phyloP scores from a whole-genome alignment of 495 filamentous ascomycete genomes.

The Polyplosphaeria fusca region DNA sequence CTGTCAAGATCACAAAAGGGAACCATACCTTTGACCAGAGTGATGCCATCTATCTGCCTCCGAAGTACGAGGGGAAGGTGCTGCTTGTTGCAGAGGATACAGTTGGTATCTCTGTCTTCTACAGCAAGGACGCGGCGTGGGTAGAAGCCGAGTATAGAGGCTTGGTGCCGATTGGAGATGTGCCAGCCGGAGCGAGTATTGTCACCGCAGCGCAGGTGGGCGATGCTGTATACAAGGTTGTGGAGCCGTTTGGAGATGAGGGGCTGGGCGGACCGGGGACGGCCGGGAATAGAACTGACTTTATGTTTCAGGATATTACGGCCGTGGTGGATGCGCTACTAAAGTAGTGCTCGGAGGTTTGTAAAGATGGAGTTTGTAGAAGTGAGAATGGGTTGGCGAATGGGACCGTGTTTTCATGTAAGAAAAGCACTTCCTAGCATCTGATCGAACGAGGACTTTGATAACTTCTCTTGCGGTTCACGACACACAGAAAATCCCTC shows the following conservation, averaged over 20 bases:
- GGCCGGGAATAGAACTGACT: slow-evolving; percentile 16
- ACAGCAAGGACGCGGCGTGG: slow-evolving; percentile 14
- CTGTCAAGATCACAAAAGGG: not conserved
- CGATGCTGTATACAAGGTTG: slow-evolving; percentile 14
- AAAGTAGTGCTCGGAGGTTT: too few relatives aligned
- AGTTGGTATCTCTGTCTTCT: slow-evolving; percentile 12
- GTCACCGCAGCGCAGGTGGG: slow-evolving; percentile 14
- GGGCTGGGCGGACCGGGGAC: slow-evolving; percentile 22
- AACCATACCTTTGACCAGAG: slow-evolving; percentile 15
- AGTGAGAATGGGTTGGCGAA: too few relatives aligned
- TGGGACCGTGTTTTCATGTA: too few relatives aligned
- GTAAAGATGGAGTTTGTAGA: too few relatives aligned
- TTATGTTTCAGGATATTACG: slow-evolving; percentile 13
- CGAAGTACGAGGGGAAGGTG: slow-evolving; percentile 15
- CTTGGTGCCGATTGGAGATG: slow-evolving; percentile 1
- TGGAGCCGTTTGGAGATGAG: slow-evolving; percentile 30
- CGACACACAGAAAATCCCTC: too few relatives aligned
- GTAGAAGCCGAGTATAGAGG: slow-evolving; percentile 15
- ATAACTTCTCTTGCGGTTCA: too few relatives aligned
- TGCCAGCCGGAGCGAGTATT: slow-evolving; percentile 6
- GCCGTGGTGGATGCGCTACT: slow-evolving; percentile 8
- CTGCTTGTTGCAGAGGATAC: slow-evolving; percentile 21
- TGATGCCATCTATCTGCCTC: slow-evolving; percentile 20
- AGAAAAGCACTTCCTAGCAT: too few relatives aligned
- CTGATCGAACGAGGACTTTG: too few relatives aligned